These are phyloP conservation scores for Auriscalpium orientale DNA, from an alignment of 768 basidiomycete genomes.

Conservation along the genomic window DNA sequence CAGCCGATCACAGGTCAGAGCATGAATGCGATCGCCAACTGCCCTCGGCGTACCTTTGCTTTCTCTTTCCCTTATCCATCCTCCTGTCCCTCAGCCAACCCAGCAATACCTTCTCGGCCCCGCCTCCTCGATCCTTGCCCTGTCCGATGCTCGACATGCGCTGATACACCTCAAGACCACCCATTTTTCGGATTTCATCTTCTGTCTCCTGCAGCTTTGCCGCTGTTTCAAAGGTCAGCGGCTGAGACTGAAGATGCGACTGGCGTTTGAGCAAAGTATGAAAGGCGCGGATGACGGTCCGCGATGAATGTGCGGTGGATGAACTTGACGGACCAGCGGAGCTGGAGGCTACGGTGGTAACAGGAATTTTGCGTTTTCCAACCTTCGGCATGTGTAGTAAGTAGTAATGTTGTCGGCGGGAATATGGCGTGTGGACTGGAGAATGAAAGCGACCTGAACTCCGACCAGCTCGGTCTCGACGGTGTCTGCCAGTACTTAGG, in stretches of 20 bases:
- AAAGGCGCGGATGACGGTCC: constrained; percentile 70
- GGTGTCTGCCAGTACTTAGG: no score
- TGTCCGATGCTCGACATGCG: constrained; percentile 79
- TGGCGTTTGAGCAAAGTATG: constrained; percentile 74
- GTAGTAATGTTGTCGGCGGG: no score
- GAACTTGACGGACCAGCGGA: constrained; percentile 27
- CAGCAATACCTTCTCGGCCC: constrained; percentile 76
- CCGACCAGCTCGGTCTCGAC: no score
- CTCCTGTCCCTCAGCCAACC: constrained; percentile 49
- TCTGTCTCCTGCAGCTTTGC: constrained; percentile 46
- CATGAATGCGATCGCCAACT: not conserved
- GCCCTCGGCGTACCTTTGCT: constrained; percentile 25
- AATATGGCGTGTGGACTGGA: no score
- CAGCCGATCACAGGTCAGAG: not conserved
- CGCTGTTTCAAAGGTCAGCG: constrained; percentile 11
- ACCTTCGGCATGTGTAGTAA: constrained; percentile 30
- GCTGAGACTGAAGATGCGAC: constrained; percentile 38
- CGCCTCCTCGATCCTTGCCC: constrained; percentile 74
- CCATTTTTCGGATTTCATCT: constrained; percentile 55
- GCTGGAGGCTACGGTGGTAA: constrained; percentile 24
- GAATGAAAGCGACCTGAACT: no score
- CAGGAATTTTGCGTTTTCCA: constrained; percentile 38
- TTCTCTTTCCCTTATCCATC: constrained; percentile 14
- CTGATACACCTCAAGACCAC: constrained; percentile 78
- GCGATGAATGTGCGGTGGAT: constrained; percentile 51